Evolutionary conservation across 2,329 filamentous ascomycete genomes (phyloP), one percentile per base, ranked within the genome.

Genomic region (Cryphonectria parasitica): DNA sequence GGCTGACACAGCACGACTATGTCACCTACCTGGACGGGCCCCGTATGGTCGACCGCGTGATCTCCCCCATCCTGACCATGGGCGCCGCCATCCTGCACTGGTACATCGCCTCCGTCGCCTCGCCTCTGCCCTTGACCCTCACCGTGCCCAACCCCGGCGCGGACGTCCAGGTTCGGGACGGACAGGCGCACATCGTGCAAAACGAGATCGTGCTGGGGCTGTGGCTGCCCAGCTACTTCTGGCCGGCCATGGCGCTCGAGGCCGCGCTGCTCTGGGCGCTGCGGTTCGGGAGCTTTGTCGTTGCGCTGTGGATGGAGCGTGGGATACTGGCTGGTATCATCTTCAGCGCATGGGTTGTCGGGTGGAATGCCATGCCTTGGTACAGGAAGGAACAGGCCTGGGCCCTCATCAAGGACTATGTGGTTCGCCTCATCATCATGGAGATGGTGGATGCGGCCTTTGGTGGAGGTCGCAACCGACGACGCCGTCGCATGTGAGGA

Each of bases 341-440:
- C 22, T 49, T 65, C 17, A 36, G 25, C 11, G 66, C 63, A 6
- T 72, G 69, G 71, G 63, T 71, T 6, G 56, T 72, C n/a, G 71
- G 71, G 13, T 72, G 69, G 71, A 72, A 72, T 34, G 66, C 71
- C 1, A 65, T 72, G 63, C 71, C 71, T 1, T 72, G 63, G 63
- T 72, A 72, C 8, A 56, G 69, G 19, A 72, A 72, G 66, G 62
- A 72, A 49, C 66, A 71, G 62, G 69, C 69, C 4, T 72, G 66
- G 66, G 66, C 63, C 7, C 41, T 71, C 54, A 72, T 72, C 28
- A 72, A 72, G 69, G 71, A 72, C 22, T 71, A 72, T 60, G 66
- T 71, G 2, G 25, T 72, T 7, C 66, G 61, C 34, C 63, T 72
- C 1, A 66, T 72, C 11, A 58, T 72, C n/a, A 71, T 71, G 69